A percentile compares a stretch with the other conserved stretches of the same genome.
Conservation (phyloP, 1,284 basidiomycete genomes). For the Inonotus obliquus region DNA sequence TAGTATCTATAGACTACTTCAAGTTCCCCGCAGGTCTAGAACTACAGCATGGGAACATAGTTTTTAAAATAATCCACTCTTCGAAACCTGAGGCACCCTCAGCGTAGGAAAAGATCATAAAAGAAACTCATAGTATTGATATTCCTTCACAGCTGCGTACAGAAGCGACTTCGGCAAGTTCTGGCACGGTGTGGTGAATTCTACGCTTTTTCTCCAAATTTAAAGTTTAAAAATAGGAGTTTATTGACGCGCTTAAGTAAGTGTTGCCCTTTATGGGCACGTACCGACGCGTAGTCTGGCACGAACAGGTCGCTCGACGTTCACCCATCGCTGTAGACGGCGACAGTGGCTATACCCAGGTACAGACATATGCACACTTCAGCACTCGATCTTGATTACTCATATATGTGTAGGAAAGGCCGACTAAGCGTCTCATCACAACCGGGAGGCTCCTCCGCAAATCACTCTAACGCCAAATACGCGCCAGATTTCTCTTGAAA, state of each 20-base stretch:
- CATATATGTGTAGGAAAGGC: neutral
- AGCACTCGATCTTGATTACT: neutral
- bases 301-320: constrained; percentile 4
- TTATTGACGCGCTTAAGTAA: neutral
- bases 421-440: neutral
- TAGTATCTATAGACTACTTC: too few relatives aligned
- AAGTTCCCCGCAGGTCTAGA: too few relatives aligned
- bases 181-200: neutral
- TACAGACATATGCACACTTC: neutral
- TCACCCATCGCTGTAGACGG: constrained; percentile 1
- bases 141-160: too few relatives aligned
- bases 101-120: too few relatives aligned
- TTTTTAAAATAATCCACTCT: too few relatives aligned
- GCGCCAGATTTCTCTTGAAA: neutral
- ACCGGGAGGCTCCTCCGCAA: neutral
- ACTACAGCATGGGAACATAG: too few relatives aligned
- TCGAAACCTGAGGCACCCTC: too few relatives aligned
- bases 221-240: neutral
- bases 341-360: constrained; percentile 5
- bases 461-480: neutral
- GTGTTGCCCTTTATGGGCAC: neutral
- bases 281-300: constrained; percentile 9
- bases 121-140: too few relatives aligned
- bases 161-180: too few relatives aligned
- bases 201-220: neutral